Evolutionary conservation across 305 asterid genomes (phyloP).

Genomic region (Fraxinus baroniana): DNA sequence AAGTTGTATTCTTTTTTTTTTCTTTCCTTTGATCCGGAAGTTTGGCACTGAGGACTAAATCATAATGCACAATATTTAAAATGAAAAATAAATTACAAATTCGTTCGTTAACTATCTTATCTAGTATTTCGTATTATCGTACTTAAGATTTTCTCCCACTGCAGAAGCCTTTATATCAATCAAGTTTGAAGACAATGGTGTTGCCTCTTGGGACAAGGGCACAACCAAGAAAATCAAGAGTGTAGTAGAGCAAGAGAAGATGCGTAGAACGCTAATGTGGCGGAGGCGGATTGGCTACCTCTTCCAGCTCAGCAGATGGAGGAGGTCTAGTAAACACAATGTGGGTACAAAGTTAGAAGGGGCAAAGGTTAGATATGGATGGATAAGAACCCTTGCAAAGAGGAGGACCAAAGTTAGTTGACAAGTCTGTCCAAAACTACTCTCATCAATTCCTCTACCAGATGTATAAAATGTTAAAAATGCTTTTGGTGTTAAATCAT

Average conservation of each 20-base stretch:
- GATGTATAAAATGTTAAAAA: not conserved
- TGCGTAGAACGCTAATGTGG: conserved; percentile 60
- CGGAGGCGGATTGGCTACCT: conserved; percentile 70
- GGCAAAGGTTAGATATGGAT: conserved; percentile 57
- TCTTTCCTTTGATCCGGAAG: not conserved
- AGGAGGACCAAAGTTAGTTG: conserved; percentile 39
- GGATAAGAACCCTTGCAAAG: conserved; percentile 68
- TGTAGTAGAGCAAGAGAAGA: conserved; percentile 56
- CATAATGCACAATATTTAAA: not conserved
- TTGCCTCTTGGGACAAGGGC: conserved; percentile 76
- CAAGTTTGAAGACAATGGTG: conserved; percentile 77
- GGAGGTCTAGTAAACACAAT: conserved; percentile 50
- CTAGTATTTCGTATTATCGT: not conserved
- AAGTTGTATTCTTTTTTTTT: not conserved
- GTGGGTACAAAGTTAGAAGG: conserved; percentile 62
- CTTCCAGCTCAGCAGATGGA: conserved; percentile 65
- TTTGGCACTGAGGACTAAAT: not conserved
- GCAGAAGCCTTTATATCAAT: conserved; percentile 88
- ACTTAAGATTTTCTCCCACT: not conserved
- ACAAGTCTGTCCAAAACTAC: conserved; percentile 10
- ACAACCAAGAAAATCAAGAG: conserved; percentile 38
- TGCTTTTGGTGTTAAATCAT: not conserved
- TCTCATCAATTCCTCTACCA: conserved; percentile 2
- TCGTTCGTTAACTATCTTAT: not conserved
- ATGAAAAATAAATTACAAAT: not conserved